phyloP scores from a whole-genome alignment of 352 stramenopile genomes.

The Phytophthora lateralis region DNA sequence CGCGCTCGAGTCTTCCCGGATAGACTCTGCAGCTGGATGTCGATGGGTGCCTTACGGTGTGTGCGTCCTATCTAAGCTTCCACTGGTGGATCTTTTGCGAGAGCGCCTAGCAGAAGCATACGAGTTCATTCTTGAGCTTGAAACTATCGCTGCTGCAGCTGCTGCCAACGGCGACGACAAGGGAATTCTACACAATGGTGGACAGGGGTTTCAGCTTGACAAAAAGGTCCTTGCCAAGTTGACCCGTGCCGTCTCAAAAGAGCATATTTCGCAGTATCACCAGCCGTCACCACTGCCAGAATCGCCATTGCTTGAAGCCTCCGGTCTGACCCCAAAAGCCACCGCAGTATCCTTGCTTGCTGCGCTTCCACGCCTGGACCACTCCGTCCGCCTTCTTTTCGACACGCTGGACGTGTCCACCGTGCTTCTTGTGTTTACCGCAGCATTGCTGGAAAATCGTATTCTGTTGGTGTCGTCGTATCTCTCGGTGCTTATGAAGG shows the following conservation, averaged over 20 bases:
- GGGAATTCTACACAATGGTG: slow-evolving; percentile 12
- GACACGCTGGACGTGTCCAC: slow-evolving; percentile 81
- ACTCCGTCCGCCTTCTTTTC: slow-evolving; percentile 81
- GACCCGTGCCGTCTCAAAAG: slow-evolving; percentile 68
- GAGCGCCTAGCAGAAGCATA: slow-evolving; percentile 82
- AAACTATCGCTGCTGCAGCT: slow-evolving; percentile 51
- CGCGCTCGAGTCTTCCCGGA: slow-evolving; percentile 59
- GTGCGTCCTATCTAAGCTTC: slow-evolving; percentile 84
- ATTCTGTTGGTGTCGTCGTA: slow-evolving; percentile 85
- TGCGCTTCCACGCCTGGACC: slow-evolving; percentile 64
- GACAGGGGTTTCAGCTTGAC: slow-evolving; percentile 68
- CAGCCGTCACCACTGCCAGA: slow-evolving; percentile 41
- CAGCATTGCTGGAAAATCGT: slow-evolving; percentile 78
- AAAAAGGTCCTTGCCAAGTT: slow-evolving; percentile 83
- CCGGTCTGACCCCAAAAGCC: slow-evolving; percentile 32
- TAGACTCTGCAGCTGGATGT: slow-evolving; percentile 49
- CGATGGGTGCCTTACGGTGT: slow-evolving; percentile 84
- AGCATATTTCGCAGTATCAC: slow-evolving; percentile 63
- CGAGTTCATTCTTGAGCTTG: slow-evolving; percentile 78
- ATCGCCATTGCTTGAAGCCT: slow-evolving; percentile 42
- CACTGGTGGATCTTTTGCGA: slow-evolving; percentile 79
- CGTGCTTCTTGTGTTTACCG: slow-evolving; percentile 78
- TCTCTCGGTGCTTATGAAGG: slow-evolving; percentile 83
- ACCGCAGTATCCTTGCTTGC: slow-evolving; percentile 46
- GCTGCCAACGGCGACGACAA: slow-evolving; percentile 27